Evolutionary conservation across 2,329 filamentous ascomycete genomes (phyloP).

Genomic region (Delphinella strobiligena): DNA sequence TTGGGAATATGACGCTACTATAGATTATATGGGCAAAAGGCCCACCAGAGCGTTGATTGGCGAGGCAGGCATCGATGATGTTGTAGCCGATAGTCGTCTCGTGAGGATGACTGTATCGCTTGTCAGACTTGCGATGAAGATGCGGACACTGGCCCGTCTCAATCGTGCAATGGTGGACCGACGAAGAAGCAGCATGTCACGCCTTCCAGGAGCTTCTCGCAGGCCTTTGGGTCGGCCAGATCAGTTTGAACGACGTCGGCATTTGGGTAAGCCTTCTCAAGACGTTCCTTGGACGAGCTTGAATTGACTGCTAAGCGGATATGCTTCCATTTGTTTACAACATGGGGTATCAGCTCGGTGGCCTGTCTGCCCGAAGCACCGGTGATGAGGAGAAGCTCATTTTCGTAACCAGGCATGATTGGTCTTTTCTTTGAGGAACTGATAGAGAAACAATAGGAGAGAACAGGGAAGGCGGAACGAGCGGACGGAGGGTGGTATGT

Average conservation of each 20-base stretch:
- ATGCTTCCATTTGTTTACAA: slow-evolving; percentile 19
- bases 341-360: slow-evolving; percentile 21
- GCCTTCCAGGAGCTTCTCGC: slow-evolving; percentile 16
- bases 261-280: slow-evolving; percentile 19
- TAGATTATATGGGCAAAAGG: slow-evolving; percentile 24
- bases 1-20: slow-evolving; percentile 21
- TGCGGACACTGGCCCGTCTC: too few species aligned
- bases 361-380: slow-evolving; percentile 28
- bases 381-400: slow-evolving; percentile 26
- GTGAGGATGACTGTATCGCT: slow-evolving; percentile 14
- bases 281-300: slow-evolving; percentile 15
- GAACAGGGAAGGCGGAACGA: too few species aligned
- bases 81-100: slow-evolving; percentile 23
- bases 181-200: slow-evolving; percentile 23
- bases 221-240: slow-evolving; percentile 15
- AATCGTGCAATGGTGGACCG: slow-evolving; percentile 18
- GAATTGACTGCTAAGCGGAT: slow-evolving; percentile 24
- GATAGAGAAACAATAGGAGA: not conserved
- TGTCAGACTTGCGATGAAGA: not conserved
- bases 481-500: too few species aligned
- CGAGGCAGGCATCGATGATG: slow-evolving; percentile 25
- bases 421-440: not conserved
- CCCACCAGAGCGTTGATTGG: slow-evolving; percentile 11
- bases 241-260: slow-evolving; percentile 22
- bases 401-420: slow-evolving; percentile 13